Evolutionary conservation across 495 filamentous ascomycete species (phyloP).

Genomic region (Lichenothelia convexa): DNA sequence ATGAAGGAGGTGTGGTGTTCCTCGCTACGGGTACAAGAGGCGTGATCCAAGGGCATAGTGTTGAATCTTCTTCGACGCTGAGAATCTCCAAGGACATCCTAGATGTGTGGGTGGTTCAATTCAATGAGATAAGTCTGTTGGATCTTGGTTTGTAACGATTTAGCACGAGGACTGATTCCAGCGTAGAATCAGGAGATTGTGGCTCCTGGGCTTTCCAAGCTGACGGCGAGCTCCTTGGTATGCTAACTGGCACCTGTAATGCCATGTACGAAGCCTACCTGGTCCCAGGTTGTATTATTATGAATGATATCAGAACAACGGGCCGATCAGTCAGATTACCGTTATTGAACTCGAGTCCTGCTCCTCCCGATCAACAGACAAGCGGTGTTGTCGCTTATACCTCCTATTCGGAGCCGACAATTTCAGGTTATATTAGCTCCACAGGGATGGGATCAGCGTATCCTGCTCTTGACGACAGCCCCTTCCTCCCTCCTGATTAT

Average conservation of each 20-base stretch:
- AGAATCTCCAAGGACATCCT: background rate
- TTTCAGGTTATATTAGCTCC: too few relatives aligned
- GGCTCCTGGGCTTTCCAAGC: background rate
- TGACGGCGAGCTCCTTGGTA: background rate
- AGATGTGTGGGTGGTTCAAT: background rate
- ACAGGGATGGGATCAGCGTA: too few relatives aligned
- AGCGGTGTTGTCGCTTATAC: background rate
- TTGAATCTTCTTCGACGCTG: background rate
- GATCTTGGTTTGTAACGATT: background rate
- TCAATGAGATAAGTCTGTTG: background rate
- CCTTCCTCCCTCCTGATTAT: too few relatives aligned
- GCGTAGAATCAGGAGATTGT: background rate
- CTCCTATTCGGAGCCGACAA: too few relatives aligned
- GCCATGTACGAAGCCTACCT: background rate
- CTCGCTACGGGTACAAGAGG: background rate
- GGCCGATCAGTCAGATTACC: background rate
- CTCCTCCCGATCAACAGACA: background rate
- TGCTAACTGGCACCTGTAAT: background rate
- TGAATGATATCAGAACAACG: background rate
- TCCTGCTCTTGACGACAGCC: too few relatives aligned
- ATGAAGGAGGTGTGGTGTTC: background rate
- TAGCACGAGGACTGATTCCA: background rate
- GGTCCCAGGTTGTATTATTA: background rate
- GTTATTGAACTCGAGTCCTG: background rate
- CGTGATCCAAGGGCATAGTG: background rate